Conservation (phyloP, 345 rosid genomes). For the Luvunga scandens region DNA sequence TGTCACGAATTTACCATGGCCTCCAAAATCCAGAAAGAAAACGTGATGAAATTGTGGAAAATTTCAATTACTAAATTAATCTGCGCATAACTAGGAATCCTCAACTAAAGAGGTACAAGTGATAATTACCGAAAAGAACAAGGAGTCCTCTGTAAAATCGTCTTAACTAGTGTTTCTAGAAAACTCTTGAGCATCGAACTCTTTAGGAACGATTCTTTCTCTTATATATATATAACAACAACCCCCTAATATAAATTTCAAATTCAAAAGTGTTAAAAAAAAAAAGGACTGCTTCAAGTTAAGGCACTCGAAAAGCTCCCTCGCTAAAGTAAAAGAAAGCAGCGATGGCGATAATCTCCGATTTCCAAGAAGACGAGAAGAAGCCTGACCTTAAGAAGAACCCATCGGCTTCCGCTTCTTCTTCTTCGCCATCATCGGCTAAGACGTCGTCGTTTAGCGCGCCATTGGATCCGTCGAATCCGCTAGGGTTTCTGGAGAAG, state of each 20-base stretch:
- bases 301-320: background rate
- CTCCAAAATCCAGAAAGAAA: too few relatives aligned
- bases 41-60: background rate
- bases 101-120: slow-evolving; percentile 17
- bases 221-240: background rate
- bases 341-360: slow-evolving; percentile 85
- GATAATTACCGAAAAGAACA: slow-evolving; percentile 41
- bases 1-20: too few relatives aligned
- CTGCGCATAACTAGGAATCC: background rate
- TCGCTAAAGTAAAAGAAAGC: background rate
- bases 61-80: background rate
- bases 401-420: background rate
- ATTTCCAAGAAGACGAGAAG: slow-evolving; percentile 56
- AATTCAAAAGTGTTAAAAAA: too few relatives aligned
- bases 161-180: slow-evolving; percentile 20
- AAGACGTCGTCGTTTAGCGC: slow-evolving; percentile 43
- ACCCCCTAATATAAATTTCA: too few relatives aligned
- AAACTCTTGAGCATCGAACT: background rate
- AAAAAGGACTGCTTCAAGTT: background rate
- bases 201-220: background rate
- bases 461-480: slow-evolving; percentile 58
- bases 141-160: slow-evolving; percentile 39
- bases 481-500: slow-evolving; percentile 61
- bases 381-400: slow-evolving; percentile 7
- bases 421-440: slow-evolving; percentile 17